Evolutionary conservation across 1,284 basidiomycete genomes (phyloP), one percentile per base, ranked within the genome.

Genomic region (Ustilago nuda): DNA sequence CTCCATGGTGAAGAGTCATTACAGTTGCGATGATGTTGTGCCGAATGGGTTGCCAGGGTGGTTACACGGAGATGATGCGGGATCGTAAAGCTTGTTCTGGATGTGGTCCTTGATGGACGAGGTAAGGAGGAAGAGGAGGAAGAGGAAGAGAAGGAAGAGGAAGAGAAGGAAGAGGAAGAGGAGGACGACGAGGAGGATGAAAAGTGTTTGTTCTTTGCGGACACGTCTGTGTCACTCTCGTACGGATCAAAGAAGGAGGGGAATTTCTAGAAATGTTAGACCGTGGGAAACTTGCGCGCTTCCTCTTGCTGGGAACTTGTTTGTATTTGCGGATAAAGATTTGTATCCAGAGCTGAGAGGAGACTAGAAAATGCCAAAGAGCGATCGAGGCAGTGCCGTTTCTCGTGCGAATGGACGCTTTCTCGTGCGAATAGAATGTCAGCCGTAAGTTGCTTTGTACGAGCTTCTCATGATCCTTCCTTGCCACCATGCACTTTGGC

Each of bases 1-100:
- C 63, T 77, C 74, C 74, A 77, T 77, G 30, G n/a, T 23, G 35
- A 39, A 33, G 11, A 15, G 17, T 4, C 19, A 30, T 2, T 32
- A 30, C 30, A 12, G 45, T 19, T 33, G 2, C n/a, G 45, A 27
- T 27, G 23, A 27, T 27, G 23, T 27, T 15, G 39, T 17, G 15
- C 2, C 6, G 8, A 6, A 2, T 15, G 8, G 15, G 3, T 15
- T 41, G 19, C 43, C 43, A 45, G 6, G n/a, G 43, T 7, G 50
- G 33, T 52, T 30, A 32, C 4, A 27, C 8, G 7, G 45, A 23
- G 23, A 15, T 50, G 11, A 32, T 50, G 27, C 27, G 48, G 1
- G 30, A 50, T 4, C 12, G 48, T 4, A 32, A 17, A 32, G 48
- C 4, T 4, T 32, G 12, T 50, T 50, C 48, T 27, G 27, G 30